These are phyloP conservation scores for Trichoderma arundinaceum DNA, from an alignment of 2,329 filamentous ascomycete genomes.

Conservation along the genomic window DNA sequence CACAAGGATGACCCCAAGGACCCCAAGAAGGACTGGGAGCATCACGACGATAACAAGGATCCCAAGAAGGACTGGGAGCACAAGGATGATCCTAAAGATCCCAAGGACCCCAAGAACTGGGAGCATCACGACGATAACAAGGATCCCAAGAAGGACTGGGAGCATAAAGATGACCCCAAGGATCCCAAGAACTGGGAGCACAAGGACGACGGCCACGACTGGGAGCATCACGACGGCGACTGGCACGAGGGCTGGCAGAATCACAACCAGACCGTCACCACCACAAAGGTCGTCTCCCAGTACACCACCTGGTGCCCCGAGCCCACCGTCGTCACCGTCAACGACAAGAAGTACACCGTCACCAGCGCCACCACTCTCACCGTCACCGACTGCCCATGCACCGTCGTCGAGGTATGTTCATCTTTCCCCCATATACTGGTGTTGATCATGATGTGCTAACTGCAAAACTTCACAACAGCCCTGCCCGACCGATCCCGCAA, in stretches of 20 bases:
- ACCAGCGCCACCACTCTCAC: constrained; percentile 60
- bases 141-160: not conserved
- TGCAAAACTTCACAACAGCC: too few species aligned
- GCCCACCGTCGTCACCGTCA: constrained; percentile 59
- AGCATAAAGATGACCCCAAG: not conserved
- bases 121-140: not conserved
- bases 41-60: not conserved
- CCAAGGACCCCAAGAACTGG: not conserved
- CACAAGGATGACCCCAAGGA: not conserved
- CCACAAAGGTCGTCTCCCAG: constrained; percentile 45
- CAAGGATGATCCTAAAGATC: not conserved
- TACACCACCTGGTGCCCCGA: constrained; percentile 52
- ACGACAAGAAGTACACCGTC: constrained; percentile 59
- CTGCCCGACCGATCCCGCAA: constrained; percentile 26
- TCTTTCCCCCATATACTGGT: constrained; percentile 36
- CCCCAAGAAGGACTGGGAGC: not conserved
- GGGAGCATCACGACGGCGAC: not conserved
- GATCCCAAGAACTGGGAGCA: not conserved
- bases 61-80: not conserved
- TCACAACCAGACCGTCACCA: constrained; percentile 39
- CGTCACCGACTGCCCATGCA: constrained; percentile 62
- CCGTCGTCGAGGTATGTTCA: constrained; percentile 44
- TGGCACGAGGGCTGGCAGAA: constrained; percentile 2
- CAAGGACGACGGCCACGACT: not conserved
- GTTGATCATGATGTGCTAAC: too few species aligned